A percentile compares a stretch with the other conserved stretches of the same genome.
These are phyloP conservation scores for Mucor velutinosus DNA, from an alignment of 371 early-diverging fungal genomes.

Conservation along the genomic window DNA sequence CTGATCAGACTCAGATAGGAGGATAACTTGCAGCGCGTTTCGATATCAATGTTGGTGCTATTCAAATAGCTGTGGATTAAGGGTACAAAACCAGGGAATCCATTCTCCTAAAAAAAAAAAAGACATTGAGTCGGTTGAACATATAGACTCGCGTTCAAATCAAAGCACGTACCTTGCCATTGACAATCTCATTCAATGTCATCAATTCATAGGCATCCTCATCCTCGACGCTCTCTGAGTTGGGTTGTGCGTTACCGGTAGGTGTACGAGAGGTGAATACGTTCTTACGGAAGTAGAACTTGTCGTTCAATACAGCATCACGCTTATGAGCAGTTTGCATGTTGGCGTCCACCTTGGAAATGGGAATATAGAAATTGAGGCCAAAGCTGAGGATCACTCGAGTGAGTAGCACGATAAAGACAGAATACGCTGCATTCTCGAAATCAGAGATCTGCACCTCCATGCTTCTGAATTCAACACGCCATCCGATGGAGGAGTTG, in stretches of 20 bases:
- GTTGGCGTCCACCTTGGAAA: constrained; percentile 95
- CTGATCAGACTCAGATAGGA: constrained; percentile 84
- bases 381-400: constrained; percentile 89
- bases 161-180: constrained; percentile 69
- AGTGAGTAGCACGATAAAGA: constrained; percentile 93
- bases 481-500: constrained; percentile 90
- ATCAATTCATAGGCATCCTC: constrained; percentile 75
- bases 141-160: constrained; percentile 12
- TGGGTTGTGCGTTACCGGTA: constrained; percentile 4
- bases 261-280: constrained; percentile 52
- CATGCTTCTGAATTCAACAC: constrained; percentile 98
- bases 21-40: constrained; percentile 68
- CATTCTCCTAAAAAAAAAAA: constrained; percentile 45
- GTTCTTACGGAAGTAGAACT: constrained; percentile 91
- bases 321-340: constrained; percentile 90
- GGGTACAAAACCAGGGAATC: constrained; percentile 87
- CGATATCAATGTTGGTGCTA: constrained; percentile 67
- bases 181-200: constrained; percentile 94
- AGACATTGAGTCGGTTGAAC: too few relatives aligned
- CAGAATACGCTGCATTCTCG: constrained; percentile 96
- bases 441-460: constrained; percentile 98
- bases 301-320: constrained; percentile 79
- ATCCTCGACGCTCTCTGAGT: constrained; percentile 19
- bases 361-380: constrained; percentile 96
- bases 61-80: constrained; percentile 83